Evolutionary conservation across 2,329 filamentous ascomycete species (phyloP), one percentile per base, ranked within the genome.

Genomic region (Aspergillus sp.): DNA sequence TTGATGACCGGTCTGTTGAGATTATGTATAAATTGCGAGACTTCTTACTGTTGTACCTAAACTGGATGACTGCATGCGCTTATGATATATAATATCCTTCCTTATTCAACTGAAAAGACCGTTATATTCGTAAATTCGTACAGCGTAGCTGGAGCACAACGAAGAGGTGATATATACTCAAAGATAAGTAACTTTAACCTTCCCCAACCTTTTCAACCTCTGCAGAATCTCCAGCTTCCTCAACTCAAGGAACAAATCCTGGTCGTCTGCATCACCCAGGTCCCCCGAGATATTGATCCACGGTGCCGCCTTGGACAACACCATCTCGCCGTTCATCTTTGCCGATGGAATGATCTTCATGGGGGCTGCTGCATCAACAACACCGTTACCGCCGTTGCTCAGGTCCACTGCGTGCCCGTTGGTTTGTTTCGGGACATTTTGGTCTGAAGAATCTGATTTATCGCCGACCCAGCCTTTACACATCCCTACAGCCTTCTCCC

Each of bases 401-500:
- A 53, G 34, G 32, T 26, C 53, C 17, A 48, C 44, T 9, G 20
- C 32, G 9, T 48, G 36, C 13, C 44, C 3, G 4, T 22, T 48
- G 36, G 15, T 32, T n/a, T 22, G 42, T 30, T 41, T 34, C 6
- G 15, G 15, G 12, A 5, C 15, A 2, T 42, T 30, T 12, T 42
- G 20, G 24, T 39, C 17, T 11, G 53, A 7, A 11, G 9, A 13
- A 17, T 12, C 30, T 17, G 42, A 12, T 20, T 54, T 56, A 20
- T 62, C 56, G 9, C 63, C 62, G 36, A 71, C 53, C 89, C 89
- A 92, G 8, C 89, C 89, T 67, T 79, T 83, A 68, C 85, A 87
- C 88, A 91, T 92, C 64, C 85, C 75, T 9, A 93, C 89, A 0
- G 89, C 89, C 71, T 87, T 85, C 65, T 86, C 82, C 89, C 89